Evolutionary conservation across 176 grass and related monocot genomes (phyloP).

Genomic region (Poa pratensis): DNA sequence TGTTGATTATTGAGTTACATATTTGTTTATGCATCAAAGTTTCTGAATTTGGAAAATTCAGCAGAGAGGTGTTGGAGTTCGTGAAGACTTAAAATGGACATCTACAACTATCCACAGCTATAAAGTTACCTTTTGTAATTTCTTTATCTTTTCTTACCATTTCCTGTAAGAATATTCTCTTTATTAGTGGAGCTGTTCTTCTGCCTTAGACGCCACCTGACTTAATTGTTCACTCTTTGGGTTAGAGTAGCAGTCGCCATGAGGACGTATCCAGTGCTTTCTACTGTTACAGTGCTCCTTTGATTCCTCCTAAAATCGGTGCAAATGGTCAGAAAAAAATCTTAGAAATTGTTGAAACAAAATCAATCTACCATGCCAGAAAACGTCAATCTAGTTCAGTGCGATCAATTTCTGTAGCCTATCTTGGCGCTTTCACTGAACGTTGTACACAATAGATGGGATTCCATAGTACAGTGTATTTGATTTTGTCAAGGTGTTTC

Average conservation of each 20-base stretch:
- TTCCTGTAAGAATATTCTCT: constrained; percentile 49
- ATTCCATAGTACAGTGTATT: neutral
- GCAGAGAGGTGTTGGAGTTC: constrained; percentile 59
- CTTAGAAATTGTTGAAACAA: neutral
- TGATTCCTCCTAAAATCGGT: neutral
- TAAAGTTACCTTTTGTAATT: constrained; percentile 69
- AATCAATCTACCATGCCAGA: constrained; percentile 1
- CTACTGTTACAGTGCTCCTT: neutral
- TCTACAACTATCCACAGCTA: constrained; percentile 56
- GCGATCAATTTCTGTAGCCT: constrained; percentile 28
- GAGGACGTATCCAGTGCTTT: constrained; percentile 8
- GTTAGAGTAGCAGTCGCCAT: neutral
- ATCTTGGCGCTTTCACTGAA: neutral
- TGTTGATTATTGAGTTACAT: constrained; percentile 38
- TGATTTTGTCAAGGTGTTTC: constrained; percentile 6
- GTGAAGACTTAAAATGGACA: constrained; percentile 64
- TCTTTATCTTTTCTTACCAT: constrained; percentile 58
- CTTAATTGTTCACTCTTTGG: constrained; percentile 13
- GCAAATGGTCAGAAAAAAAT: neutral
- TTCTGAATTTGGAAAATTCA: constrained; percentile 58
- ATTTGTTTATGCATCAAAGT: constrained; percentile 46
- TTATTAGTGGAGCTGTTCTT: constrained; percentile 40
- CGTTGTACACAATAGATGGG: neutral
- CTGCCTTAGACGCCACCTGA: constrained; percentile 18
- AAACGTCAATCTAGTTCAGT: constrained; percentile 1